phyloP scores from a whole-genome alignment of 2,329 filamentous ascomycete genomes.

The Dactylellina parvicollis region DNA sequence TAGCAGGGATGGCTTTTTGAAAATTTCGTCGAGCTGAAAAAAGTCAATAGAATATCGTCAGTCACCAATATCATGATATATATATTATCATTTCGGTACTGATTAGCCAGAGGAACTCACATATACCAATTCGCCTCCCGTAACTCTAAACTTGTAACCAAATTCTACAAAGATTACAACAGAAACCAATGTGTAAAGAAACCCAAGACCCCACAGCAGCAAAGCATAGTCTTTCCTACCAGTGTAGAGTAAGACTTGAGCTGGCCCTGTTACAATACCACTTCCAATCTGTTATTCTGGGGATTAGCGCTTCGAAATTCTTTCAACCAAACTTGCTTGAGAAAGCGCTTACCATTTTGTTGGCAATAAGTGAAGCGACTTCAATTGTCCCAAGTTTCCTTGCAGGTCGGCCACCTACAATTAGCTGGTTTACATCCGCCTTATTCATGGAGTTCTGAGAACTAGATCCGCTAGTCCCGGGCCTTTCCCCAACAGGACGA shows the following conservation, averaged over 20 bases:
- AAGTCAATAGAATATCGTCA: no score
- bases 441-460: conserved; percentile 29
- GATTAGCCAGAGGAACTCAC: conserved; percentile 59
- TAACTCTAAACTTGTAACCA: conserved; percentile 64
- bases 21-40: conserved; percentile 59
- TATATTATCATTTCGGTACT: not conserved
- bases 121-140: conserved; percentile 63
- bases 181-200: conserved; percentile 41
- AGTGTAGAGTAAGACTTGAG: conserved; percentile 33
- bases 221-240: conserved; percentile 35
- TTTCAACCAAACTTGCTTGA: not conserved
- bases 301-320: not conserved
- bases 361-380: conserved; percentile 35
- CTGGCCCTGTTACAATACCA: conserved; percentile 40
- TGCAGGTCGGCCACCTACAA: conserved; percentile 34
- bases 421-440: conserved; percentile 25
- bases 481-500: conserved; percentile 7
- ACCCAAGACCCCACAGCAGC: conserved; percentile 33
- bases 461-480: conserved; percentile 15
- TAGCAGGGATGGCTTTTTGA: conserved; percentile 60
- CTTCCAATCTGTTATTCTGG: conserved; percentile 21
- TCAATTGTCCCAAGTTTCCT: conserved; percentile 44
- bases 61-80: not conserved
- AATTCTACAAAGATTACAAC: conserved; percentile 64
- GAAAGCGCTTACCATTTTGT: conserved; percentile 29